Conservation (phyloP, 768 basidiomycete species). For the Naematelia encephala region DNA sequence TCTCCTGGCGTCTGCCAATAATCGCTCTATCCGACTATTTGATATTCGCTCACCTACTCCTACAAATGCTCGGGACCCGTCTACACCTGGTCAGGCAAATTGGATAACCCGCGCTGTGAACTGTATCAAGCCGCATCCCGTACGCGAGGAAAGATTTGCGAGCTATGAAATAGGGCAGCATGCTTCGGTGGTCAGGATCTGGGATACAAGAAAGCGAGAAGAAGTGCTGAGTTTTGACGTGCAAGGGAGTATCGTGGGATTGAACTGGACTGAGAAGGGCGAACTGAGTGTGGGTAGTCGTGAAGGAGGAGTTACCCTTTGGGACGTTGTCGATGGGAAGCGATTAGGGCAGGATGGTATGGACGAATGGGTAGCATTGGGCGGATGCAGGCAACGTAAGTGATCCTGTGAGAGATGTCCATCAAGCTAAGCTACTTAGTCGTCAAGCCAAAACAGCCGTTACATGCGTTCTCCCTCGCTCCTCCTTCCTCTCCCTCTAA, state of each 20-base stretch:
- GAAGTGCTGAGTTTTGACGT: slow-evolving; percentile 43
- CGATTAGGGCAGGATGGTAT: slow-evolving; percentile 11
- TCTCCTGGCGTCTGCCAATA: slow-evolving; percentile 32
- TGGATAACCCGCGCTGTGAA: slow-evolving; percentile 41
- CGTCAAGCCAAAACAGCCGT: slow-evolving; percentile 29
- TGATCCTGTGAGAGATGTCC: background rate
- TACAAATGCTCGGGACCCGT: background rate
- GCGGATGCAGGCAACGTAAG: slow-evolving; percentile 32
- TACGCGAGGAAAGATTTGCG: slow-evolving; percentile 32
- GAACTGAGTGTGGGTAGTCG: slow-evolving; percentile 37
- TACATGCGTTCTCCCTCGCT: slow-evolving; percentile 41
- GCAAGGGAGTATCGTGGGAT: slow-evolving; percentile 17
- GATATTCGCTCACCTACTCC: slow-evolving; percentile 31
- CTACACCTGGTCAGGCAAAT: slow-evolving; percentile 14
- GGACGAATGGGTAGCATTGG: slow-evolving; percentile 34
- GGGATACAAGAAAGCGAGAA: slow-evolving; percentile 38
- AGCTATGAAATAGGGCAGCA: slow-evolving; percentile 33
- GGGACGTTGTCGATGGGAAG: slow-evolving; percentile 30
- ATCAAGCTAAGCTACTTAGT: slow-evolving; percentile 21
- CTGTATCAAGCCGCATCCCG: slow-evolving; percentile 35
- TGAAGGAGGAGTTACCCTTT: slow-evolving; percentile 44
- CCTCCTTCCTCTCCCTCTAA: background rate
- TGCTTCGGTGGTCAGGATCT: slow-evolving; percentile 34
- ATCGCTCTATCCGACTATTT: slow-evolving; percentile 32
- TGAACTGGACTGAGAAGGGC: slow-evolving; percentile 32